Percentiles rank a stretch among this genome's conserved stretches.
Conservation (phyloP, 495 filamentous ascomycete species). For the Aspergillus olivimuriae region DNA sequence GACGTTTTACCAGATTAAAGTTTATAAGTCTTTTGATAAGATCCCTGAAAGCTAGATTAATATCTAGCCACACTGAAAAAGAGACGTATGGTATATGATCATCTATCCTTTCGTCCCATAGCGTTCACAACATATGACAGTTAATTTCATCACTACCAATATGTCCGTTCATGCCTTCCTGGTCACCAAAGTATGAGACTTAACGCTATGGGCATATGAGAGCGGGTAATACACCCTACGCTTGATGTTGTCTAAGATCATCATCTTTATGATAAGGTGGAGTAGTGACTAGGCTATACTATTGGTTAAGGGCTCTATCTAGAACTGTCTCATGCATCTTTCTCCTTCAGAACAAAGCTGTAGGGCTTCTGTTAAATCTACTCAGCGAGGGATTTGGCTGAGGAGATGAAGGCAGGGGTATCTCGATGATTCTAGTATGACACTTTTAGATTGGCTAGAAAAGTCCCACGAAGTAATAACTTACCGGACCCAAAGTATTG, state of each 20-base stretch:
- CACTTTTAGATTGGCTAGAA: no score
- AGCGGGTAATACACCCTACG: conserved; percentile 13
- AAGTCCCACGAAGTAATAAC: no score
- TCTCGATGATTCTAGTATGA: no score
- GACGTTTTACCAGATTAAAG: conserved; percentile 7
- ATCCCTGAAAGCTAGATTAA: conserved; percentile 25
- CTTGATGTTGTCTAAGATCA: conserved; percentile 13
- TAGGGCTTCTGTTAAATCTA: no score
- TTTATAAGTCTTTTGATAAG: conserved; percentile 8
- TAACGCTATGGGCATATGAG: conserved; percentile 28
- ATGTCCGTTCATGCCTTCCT: conserved; percentile 22
- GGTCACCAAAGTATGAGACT: conserved; percentile 38
- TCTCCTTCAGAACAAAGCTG: no score
- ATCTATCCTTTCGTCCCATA: conserved; percentile 17
- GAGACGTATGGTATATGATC: conserved; percentile 20
- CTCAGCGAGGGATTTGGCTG: no score
- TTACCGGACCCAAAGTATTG: no score
- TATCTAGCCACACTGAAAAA: conserved; percentile 11
- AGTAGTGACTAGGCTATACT: no score
- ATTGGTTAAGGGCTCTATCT: no score
- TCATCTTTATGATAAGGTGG: no score
- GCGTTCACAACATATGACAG: conserved; percentile 6
- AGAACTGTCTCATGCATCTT: no score
- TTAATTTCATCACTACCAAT: conserved; percentile 13
- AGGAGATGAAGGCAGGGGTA: no score